Percentiles rank a stretch among this genome's conserved stretches.
phyloP scores from a whole-genome alignment of 2,329 filamentous ascomycete genomes.

The Lithohypha guttulata region DNA sequence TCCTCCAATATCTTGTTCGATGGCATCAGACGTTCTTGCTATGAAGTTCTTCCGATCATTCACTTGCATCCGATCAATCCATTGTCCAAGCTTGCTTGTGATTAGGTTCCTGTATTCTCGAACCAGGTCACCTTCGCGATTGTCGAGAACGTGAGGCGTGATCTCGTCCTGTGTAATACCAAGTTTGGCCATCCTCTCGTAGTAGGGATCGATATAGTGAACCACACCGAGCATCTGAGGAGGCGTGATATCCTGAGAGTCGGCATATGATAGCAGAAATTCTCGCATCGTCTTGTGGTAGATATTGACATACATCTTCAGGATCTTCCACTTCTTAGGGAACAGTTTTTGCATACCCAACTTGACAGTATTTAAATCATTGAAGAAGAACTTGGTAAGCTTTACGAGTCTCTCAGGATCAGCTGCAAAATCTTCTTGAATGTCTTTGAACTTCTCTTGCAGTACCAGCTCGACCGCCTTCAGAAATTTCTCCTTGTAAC shows the following conservation, averaged over 20 bases:
- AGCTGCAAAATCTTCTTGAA: constrained; percentile 64
- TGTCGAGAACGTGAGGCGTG: constrained; percentile 76
- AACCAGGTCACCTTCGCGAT: constrained; percentile 78
- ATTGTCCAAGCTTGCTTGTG: constrained; percentile 89
- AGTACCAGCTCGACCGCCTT: constrained; percentile 65
- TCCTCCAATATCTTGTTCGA: constrained; percentile 79
- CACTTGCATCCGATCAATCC: constrained; percentile 85
- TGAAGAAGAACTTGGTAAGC: constrained; percentile 91
- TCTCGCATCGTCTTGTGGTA: constrained; percentile 96
- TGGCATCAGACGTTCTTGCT: constrained; percentile 64
- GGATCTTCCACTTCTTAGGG: constrained; percentile 94
- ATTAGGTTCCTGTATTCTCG: constrained; percentile 91
- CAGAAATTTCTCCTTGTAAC: constrained; percentile 94
- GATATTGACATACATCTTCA: constrained; percentile 76
- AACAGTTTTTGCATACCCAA: constrained; percentile 84
- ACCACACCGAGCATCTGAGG: constrained; percentile 84
- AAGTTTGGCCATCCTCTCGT: constrained; percentile 86
- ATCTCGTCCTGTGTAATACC: constrained; percentile 70
- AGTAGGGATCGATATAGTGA: constrained; percentile 92
- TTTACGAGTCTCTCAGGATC: constrained; percentile 79
- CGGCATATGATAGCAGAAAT: constrained; percentile 70
- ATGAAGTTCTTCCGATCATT: constrained; percentile 74
- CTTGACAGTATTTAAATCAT: constrained; percentile 90
- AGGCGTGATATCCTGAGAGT: constrained; percentile 73
- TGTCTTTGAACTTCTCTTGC: constrained; percentile 61